Percentiles rank a stretch among this genome's conserved stretches.
These are phyloP conservation scores for Akanthomyces dipterigenus DNA, from an alignment of 2,329 filamentous ascomycete species.

Conservation along the genomic window DNA sequence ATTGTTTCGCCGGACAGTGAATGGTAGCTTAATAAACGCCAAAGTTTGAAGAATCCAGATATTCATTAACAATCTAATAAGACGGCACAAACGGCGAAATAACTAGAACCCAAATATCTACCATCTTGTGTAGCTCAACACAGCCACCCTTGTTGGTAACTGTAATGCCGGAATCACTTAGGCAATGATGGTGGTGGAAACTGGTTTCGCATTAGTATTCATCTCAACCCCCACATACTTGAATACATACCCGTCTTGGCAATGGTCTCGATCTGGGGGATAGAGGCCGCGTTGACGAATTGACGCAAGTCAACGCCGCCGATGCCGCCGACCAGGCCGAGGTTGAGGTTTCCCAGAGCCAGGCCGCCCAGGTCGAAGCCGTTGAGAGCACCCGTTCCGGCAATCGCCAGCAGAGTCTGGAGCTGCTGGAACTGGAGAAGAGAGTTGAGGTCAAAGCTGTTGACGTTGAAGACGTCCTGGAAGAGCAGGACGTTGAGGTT, in stretches of 20 bases:
- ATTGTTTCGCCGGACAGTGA: no score
- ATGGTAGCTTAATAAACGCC: background rate
- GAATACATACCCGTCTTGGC: constrained; percentile 19
- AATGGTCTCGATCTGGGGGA: constrained; percentile 24
- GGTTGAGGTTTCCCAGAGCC: constrained; percentile 21
- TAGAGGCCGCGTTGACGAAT: constrained; percentile 22
- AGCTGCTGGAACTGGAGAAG: constrained; percentile 36
- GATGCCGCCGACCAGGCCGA: constrained; percentile 24
- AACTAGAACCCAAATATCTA: background rate
- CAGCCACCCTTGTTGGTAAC: background rate
- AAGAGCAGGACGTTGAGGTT: constrained; percentile 39
- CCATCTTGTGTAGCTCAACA: background rate
- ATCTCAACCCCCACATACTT: background rate
- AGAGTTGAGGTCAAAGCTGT: constrained; percentile 34
- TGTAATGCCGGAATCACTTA: background rate
- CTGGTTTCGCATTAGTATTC: background rate
- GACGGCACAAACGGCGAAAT: background rate
- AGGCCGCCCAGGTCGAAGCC: constrained; percentile 22
- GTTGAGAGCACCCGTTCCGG: constrained; percentile 24
- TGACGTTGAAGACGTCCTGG: constrained; percentile 33
- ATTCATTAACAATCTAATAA: constrained; percentile 3
- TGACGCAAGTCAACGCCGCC: constrained; percentile 22
- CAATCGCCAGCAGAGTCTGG: constrained; percentile 30
- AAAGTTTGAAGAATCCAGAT: background rate
- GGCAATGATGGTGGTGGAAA: constrained; percentile 10